A percentile compares a stretch with the other conserved stretches of the same genome.
Conservation (phyloP, 371 early-diverging fungal genomes). For the Rhizopus arrhizus region DNA sequence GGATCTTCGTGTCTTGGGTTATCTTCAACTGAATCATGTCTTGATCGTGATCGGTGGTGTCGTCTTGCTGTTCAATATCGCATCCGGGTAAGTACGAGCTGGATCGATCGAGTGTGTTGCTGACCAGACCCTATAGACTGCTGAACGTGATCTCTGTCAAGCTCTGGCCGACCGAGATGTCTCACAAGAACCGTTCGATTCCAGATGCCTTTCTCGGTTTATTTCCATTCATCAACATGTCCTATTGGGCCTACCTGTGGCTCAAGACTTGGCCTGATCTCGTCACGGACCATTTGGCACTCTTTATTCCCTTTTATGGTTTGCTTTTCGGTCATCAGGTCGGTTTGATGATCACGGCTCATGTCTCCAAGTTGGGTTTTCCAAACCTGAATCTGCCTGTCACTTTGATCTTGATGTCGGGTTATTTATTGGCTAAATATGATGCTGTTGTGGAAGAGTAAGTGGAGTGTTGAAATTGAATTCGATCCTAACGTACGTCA, state of each 20-base stretch:
- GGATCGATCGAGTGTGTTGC: too few relatives aligned
- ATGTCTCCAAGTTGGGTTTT: constrained; percentile 81
- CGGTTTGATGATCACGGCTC: constrained; percentile 82
- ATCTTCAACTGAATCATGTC: constrained; percentile 65
- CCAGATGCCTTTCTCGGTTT: constrained; percentile 62
- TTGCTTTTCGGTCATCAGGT: constrained; percentile 86
- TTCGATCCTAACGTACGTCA: neutral
- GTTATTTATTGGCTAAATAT: constrained; percentile 66
- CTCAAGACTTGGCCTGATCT: constrained; percentile 70
- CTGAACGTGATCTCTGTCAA: constrained; percentile 40
- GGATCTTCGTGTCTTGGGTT: constrained; percentile 29
- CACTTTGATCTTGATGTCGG: constrained; percentile 49
- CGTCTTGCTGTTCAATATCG: constrained; percentile 62
- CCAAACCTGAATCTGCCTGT: constrained; percentile 75
- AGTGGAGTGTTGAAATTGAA: constrained; percentile 17
- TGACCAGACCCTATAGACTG: constrained; percentile 8
- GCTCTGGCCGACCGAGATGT: constrained; percentile 36
- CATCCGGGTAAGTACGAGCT: constrained; percentile 50
- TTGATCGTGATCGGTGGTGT: constrained; percentile 61
- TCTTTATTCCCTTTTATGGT: constrained; percentile 71
- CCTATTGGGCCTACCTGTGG: constrained; percentile 67
- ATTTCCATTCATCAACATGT: constrained; percentile 66
- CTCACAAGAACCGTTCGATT: constrained; percentile 54
- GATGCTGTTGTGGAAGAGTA: constrained; percentile 57
- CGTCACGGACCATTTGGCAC: constrained; percentile 63